phyloP scores from a whole-genome alignment of 1,284 basidiomycete species.

The Cystobasidium slooffiae region DNA sequence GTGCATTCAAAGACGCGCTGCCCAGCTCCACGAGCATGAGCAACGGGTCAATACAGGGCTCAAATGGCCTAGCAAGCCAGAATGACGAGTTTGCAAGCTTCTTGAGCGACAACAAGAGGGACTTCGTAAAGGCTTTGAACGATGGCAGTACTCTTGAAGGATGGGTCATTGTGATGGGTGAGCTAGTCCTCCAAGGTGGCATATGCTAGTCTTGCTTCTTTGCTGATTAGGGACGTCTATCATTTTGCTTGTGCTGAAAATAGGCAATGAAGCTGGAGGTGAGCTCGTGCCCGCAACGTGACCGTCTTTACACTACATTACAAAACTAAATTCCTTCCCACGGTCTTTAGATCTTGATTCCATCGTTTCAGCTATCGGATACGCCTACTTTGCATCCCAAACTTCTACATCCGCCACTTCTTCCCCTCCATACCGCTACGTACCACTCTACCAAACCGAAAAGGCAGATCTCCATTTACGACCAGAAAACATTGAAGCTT shows the following conservation, averaged over 20 bases:
- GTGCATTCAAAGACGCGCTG: neutral
- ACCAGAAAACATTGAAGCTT: constrained; percentile 80
- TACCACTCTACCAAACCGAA: constrained; percentile 72
- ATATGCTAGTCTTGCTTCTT: constrained; percentile 40
- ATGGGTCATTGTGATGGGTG: constrained; percentile 45
- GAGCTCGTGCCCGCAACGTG: neutral
- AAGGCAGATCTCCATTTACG: constrained; percentile 74
- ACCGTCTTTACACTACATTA: too few relatives aligned
- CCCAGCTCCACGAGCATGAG: neutral
- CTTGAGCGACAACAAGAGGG: constrained; percentile 33
- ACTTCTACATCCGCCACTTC: neutral
- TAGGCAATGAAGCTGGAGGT: constrained; percentile 47
- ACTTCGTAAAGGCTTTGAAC: constrained; percentile 30
- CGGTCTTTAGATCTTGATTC: constrained; percentile 82
- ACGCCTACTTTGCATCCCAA: constrained; percentile 66
- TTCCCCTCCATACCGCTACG: constrained; percentile 56
- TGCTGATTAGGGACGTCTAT: neutral
- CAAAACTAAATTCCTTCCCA: too few relatives aligned
- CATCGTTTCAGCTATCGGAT: constrained; percentile 78
- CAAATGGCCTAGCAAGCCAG: neutral
- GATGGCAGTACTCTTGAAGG: neutral
- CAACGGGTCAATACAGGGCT: neutral
- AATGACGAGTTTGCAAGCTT: constrained; percentile 20
- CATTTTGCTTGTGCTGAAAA: constrained; percentile 9
- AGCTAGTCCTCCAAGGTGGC: neutral